Conservation (phyloP, 2,329 filamentous ascomycete species). For the Claviceps africana region DNA sequence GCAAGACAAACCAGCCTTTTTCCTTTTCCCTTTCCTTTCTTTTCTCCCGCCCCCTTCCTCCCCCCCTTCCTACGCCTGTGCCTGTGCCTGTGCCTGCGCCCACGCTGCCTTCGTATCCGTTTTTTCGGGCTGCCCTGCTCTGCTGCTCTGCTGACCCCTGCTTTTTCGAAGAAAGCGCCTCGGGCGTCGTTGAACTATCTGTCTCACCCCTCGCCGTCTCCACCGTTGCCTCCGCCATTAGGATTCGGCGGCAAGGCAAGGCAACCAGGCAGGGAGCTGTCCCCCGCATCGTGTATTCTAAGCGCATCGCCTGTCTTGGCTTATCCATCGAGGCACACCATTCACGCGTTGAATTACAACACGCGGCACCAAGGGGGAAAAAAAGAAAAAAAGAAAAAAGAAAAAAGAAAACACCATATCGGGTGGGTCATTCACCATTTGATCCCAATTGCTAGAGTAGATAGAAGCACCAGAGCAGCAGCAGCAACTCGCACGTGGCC, state of each 20-base stretch:
- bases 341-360: not conserved
- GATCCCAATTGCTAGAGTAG: not conserved
- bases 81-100: no score
- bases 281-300: slow-evolving; percentile 4
- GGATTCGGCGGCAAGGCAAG: not conserved
- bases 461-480: not conserved
- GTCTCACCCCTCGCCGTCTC: not conserved
- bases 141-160: no score
- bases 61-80: no score
- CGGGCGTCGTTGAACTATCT: not conserved
- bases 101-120: not conserved
- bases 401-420: not conserved
- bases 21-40: not conserved
- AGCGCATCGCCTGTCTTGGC: slow-evolving; percentile 3
- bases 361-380: not conserved
- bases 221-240: not conserved
- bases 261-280: not conserved
- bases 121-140: not conserved
- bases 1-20: not conserved
- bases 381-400: no score
- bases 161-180: no score
- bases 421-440: not conserved
- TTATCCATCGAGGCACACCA: not conserved
- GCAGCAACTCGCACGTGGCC: not conserved
- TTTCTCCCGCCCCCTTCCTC: no score